A percentile compares a stretch with the other conserved stretches of the same genome.
These are phyloP conservation scores for Kitagawia praeruptora DNA, from an alignment of 129 eudicot genomes.

Conservation along the genomic window DNA sequence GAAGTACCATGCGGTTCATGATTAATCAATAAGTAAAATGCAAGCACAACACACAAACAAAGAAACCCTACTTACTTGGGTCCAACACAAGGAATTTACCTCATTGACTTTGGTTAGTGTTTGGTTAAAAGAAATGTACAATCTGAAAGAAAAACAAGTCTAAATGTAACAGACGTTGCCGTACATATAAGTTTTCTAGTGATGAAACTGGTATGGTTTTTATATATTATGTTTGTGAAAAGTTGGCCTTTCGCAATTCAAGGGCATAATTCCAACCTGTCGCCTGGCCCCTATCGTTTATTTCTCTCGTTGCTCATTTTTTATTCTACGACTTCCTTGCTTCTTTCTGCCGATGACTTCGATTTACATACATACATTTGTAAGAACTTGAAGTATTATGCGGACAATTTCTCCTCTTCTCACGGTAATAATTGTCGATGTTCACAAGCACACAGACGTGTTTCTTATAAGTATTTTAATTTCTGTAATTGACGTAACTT, in stretches of 20 bases:
- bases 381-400: slow-evolving; percentile 10
- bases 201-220: too few relatives aligned
- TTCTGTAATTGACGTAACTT: too few relatives aligned
- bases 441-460: too few relatives aligned
- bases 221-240: background rate
- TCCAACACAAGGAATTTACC: background rate
- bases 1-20: background rate
- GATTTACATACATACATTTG: background rate
- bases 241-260: background rate
- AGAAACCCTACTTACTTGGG: background rate
- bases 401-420: background rate
- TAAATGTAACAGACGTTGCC: background rate
- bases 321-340: too few relatives aligned
- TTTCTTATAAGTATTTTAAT: too few relatives aligned
- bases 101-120: slow-evolving; percentile 28
- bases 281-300: slow-evolving; percentile 3
- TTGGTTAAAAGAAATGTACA: slow-evolving; percentile 2
- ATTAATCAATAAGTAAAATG: background rate
- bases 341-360: background rate
- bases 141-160: background rate
- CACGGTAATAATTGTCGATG: background rate
- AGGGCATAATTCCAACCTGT: slow-evolving; percentile 21
- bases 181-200: background rate
- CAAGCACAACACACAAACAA: background rate
- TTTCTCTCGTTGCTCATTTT: background rate